Conservation (phyloP, 768 basidiomycete species). For the Tubosaeta sp. region DNA sequence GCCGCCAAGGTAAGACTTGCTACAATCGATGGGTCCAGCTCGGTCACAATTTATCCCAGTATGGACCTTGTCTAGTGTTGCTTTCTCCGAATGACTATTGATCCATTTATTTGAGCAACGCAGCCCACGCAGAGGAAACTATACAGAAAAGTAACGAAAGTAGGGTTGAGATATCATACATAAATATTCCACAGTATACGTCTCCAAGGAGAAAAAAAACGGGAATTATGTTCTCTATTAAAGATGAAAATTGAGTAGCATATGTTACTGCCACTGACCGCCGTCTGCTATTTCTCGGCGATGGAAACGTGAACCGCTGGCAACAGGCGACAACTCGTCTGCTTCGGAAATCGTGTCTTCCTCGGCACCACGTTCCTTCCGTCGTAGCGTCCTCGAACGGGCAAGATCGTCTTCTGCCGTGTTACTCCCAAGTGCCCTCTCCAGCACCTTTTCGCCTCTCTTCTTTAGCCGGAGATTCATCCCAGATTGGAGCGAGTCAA, state of each 20-base stretch:
- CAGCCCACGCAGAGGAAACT: not conserved
- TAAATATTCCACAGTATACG: constrained; percentile 27
- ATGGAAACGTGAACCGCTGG: constrained; percentile 31
- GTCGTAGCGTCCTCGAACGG: constrained; percentile 30
- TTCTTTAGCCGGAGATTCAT: constrained; percentile 85
- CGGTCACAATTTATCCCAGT: constrained; percentile 8
- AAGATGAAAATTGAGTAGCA: constrained; percentile 9
- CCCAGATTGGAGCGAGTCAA: constrained; percentile 80
- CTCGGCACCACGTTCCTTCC: constrained; percentile 38
- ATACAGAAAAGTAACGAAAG: constrained; percentile 1
- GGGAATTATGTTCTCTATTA: constrained; percentile 16
- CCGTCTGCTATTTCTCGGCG: constrained; percentile 43
- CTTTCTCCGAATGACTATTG: not conserved
- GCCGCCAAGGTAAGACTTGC: constrained; percentile 20
- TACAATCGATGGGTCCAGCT: not conserved
- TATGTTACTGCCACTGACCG: constrained; percentile 26
- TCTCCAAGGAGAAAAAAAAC: not conserved
- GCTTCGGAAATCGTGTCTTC: constrained; percentile 47
- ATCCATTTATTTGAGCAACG: constrained; percentile 12
- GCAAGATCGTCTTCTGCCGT: constrained; percentile 30
- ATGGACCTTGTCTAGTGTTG: constrained; percentile 21
- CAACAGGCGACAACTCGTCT: constrained; percentile 37
- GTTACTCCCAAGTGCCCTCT: constrained; percentile 46
- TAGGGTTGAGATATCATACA: constrained; percentile 26
- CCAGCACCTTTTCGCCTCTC: constrained; percentile 82